Percentiles rank a stretch among this genome's conserved stretches.
Conservation (phyloP, 2,329 filamentous ascomycete species). For the Epichloe baconii region DNA sequence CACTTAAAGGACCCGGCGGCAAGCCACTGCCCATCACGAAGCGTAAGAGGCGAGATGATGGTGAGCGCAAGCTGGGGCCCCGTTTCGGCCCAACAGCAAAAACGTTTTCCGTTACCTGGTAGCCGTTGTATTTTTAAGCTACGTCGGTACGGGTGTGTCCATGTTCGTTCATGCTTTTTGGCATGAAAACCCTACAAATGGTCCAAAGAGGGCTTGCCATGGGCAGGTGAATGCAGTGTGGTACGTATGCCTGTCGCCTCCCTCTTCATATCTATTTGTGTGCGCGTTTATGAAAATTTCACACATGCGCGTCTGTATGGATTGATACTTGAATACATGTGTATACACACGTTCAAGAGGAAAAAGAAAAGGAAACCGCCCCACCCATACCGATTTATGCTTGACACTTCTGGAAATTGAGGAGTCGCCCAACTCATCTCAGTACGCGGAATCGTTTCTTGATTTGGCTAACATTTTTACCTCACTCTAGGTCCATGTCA, state of each 20-base stretch:
- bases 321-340: too few relatives aligned
- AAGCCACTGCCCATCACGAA: conserved; percentile 67
- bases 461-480: background rate
- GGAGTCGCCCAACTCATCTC: background rate
- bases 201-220: conserved; percentile 37
- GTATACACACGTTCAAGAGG: too few relatives aligned
- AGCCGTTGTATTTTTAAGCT: conserved; percentile 56
- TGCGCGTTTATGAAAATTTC: too few relatives aligned
- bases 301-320: too few relatives aligned
- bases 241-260: conserved; percentile 35
- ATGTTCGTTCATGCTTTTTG: conserved; percentile 62
- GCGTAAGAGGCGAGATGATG: conserved; percentile 36
- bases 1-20: conserved; percentile 65
- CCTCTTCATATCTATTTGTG: background rate
- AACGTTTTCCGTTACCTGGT: conserved; percentile 65
- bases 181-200: conserved; percentile 24
- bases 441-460: background rate
- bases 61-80: conserved; percentile 29
- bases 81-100: conserved; percentile 53
- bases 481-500: conserved; percentile 61
- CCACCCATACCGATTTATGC: too few relatives aligned
- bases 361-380: too few relatives aligned
- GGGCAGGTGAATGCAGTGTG: conserved; percentile 67
- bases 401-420: background rate
- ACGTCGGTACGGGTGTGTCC: conserved; percentile 60